Evolutionary conservation across 495 filamentous ascomycete genomes (phyloP).

Genomic region (Lasiosphaeria miniovina): DNA sequence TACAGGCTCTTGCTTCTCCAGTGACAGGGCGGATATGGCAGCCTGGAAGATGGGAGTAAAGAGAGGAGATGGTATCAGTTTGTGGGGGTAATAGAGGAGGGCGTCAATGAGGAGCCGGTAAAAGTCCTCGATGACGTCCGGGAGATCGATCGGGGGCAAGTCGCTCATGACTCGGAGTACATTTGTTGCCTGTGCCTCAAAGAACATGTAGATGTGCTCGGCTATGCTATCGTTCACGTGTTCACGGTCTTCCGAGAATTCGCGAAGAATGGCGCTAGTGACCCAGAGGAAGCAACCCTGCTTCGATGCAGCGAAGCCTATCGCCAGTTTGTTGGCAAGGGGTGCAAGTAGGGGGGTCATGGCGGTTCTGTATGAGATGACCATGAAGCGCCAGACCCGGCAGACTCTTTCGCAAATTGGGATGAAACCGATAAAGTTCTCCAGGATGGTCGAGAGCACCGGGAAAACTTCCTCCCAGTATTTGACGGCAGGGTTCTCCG

Average conservation of each 20-base stretch:
- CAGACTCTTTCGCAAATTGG: slow-evolving; percentile 93
- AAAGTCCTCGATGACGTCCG: slow-evolving; percentile 98
- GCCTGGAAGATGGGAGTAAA: slow-evolving; percentile 82
- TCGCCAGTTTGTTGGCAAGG: slow-evolving; percentile 81
- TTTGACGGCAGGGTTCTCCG: slow-evolving; percentile 87
- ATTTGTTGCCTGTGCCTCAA: slow-evolving; percentile 82
- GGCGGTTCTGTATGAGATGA: slow-evolving; percentile 88
- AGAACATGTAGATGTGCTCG: slow-evolving; percentile 88
- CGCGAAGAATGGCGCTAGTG: slow-evolving; percentile 87
- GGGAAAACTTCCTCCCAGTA: slow-evolving; percentile 94
- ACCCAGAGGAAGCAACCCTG: slow-evolving; percentile 99
- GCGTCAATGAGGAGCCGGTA: slow-evolving; percentile 90
- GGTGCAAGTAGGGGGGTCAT: slow-evolving; percentile 80
- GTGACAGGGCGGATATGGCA: slow-evolving; percentile 73
- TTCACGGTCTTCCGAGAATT: slow-evolving; percentile 87
- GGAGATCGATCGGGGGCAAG: slow-evolving; percentile 78
- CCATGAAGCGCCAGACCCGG: slow-evolving; percentile 92
- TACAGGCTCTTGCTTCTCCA: slow-evolving; percentile 87
- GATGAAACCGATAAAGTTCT: slow-evolving; percentile 76
- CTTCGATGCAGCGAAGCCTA: slow-evolving; percentile 76
- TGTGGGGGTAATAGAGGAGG: slow-evolving; percentile 84
- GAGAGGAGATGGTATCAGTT: slow-evolving; percentile 71
- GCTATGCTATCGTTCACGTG: slow-evolving; percentile 79
- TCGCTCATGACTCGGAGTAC: slow-evolving; percentile 89
- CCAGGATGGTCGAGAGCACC: slow-evolving; percentile 74